phyloP scores from a whole-genome alignment of 169 alveolate genomes.

The Plasmodium cynomolgi region DNA sequence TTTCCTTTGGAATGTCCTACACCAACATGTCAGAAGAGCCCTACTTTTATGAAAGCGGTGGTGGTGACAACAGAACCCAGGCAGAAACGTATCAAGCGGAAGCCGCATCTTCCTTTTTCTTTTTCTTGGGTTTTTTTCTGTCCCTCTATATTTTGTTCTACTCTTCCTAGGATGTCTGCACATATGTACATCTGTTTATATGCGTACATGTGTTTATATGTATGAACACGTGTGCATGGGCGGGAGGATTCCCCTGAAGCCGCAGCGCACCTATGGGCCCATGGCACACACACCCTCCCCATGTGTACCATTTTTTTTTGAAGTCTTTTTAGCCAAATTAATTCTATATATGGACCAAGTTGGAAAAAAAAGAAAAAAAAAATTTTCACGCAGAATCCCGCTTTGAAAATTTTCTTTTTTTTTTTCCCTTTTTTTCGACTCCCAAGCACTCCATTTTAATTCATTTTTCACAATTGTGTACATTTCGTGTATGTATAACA shows the following conservation, averaged over 20 bases:
- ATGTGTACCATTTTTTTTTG: not conserved
- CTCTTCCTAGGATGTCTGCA: constrained; percentile 25
- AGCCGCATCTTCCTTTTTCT: constrained; percentile 73
- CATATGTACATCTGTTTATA: not conserved
- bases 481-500: not conserved
- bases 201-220: not conserved
- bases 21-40: constrained; percentile 70
- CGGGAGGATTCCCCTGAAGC: not conserved
- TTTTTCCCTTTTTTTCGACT: not conserved
- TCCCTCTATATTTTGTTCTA: constrained; percentile 68
- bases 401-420: not conserved
- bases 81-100: constrained; percentile 63
- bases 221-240: not conserved
- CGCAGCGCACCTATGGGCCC: not conserved
- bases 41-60: constrained; percentile 27
- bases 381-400: not conserved
- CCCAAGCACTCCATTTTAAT: not conserved
- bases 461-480: not conserved
- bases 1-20: constrained; percentile 64
- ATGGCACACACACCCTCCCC: not conserved
- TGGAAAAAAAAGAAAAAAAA: not conserved
- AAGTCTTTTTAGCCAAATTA: constrained; percentile 12
- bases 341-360: not conserved
- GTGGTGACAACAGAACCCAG: constrained; percentile 30
- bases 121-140: constrained; percentile 62